phyloP scores from a whole-genome alignment of 2,329 filamentous ascomycete species.

The Escovopsis weberi region DNA sequence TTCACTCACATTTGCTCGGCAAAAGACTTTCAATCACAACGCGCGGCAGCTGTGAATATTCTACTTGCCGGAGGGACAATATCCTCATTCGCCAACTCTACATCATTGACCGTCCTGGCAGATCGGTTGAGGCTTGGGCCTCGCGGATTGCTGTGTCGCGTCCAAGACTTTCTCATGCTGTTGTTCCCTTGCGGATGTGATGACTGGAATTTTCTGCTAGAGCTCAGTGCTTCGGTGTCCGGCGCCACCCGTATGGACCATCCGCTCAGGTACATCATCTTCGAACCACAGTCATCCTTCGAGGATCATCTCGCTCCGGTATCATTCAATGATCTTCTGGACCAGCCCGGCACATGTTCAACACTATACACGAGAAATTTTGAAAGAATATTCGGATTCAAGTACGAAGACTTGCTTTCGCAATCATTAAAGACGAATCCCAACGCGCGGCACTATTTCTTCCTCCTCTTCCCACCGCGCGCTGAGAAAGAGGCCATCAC shows the following conservation, averaged over 20 bases:
- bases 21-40: slow-evolving; percentile 15
- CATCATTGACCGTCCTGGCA: slow-evolving; percentile 15
- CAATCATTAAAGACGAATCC: slow-evolving; percentile 5
- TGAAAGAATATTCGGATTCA: slow-evolving; percentile 16
- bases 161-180: slow-evolving; percentile 21
- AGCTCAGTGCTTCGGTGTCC: not conserved
- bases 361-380: slow-evolving; percentile 10
- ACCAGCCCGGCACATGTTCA: not conserved
- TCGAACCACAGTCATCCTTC: slow-evolving; percentile 14
- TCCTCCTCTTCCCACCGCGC: slow-evolving; percentile 32
- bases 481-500: slow-evolving; percentile 20
- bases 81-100: slow-evolving; percentile 4
- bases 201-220: slow-evolving; percentile 15
- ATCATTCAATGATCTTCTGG: not conserved
- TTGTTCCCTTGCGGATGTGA: slow-evolving; percentile 23
- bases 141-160: slow-evolving; percentile 21
- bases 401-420: slow-evolving; percentile 18
- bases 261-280: slow-evolving; percentile 24
- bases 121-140: slow-evolving; percentile 20
- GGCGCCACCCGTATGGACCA: not conserved
- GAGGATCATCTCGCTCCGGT: slow-evolving; percentile 13
- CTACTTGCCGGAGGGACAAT: slow-evolving; percentile 12
- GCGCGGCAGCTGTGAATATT: slow-evolving; percentile 3
- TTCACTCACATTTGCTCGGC: slow-evolving; percentile 23
- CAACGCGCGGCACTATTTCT: slow-evolving; percentile 21